A percentile compares a stretch with the other conserved stretches of the same genome.
Conservation (phyloP, 306 rosid genomes). For the Albizia julibrissin region DNA sequence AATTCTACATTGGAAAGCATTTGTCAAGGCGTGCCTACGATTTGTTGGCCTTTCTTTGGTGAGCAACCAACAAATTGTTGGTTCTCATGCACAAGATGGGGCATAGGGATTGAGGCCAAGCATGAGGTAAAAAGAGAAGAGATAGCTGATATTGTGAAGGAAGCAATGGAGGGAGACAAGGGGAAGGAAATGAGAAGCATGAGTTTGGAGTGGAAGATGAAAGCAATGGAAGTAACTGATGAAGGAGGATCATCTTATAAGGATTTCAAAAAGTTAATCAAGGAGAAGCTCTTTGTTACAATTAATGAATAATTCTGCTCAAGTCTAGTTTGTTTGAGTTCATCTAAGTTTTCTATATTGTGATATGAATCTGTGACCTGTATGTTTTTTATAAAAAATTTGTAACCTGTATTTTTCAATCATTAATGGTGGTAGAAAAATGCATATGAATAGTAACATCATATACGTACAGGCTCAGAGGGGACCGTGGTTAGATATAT, state of each 20-base stretch:
- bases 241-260: neutral
- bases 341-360: neutral
- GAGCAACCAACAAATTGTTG: constrained; percentile 48
- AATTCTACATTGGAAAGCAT: constrained; percentile 44
- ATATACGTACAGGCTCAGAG: no score
- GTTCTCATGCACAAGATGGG: constrained; percentile 41
- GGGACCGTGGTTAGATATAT: no score
- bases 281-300: neutral
- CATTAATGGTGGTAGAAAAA: no score
- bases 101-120: neutral
- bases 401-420: no score
- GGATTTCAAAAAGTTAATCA: neutral
- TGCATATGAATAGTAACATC: no score
- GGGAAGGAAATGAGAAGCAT: neutral
- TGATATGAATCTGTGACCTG: no score
- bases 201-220: neutral
- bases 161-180: neutral
- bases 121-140: neutral
- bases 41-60: constrained; percentile 57
- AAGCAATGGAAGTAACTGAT: neutral
- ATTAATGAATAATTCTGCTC: neutral
- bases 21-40: constrained; percentile 42
- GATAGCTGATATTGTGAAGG: neutral
- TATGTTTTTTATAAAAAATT: no score
- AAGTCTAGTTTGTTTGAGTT: neutral